Evolutionary conservation across 2,329 filamentous ascomycete genomes (phyloP).

Genomic region (Periconia macrospinosa): DNA sequence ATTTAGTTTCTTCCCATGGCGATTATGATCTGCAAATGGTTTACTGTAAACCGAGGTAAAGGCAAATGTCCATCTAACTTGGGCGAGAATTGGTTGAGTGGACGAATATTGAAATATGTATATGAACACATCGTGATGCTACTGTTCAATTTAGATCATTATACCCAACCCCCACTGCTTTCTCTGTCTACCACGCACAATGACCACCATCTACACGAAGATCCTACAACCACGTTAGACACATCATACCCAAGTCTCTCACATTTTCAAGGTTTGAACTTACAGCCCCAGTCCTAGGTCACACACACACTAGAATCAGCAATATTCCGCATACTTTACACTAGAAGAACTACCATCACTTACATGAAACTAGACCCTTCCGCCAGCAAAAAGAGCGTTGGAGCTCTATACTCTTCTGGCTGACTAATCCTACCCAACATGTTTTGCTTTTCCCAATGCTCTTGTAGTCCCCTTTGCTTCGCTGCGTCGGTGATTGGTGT

Average conservation of each 20-base stretch:
- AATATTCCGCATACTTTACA: neutral
- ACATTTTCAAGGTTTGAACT: neutral
- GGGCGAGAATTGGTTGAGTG: too few species aligned
- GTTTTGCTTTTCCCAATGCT: constrained; percentile 34
- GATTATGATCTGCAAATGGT: too few species aligned
- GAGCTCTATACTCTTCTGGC: constrained; percentile 24
- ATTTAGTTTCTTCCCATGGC: too few species aligned
- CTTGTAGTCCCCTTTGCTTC: constrained; percentile 31
- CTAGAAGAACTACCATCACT: neutral
- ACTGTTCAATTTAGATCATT: too few species aligned
- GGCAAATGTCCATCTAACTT: too few species aligned
- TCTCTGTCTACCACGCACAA: constrained; percentile 27
- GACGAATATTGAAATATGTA: too few species aligned
- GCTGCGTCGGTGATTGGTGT: constrained; percentile 43
- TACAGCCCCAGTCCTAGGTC: neutral
- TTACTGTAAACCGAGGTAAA: too few species aligned
- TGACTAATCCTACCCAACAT: constrained; percentile 41
- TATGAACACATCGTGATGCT: too few species aligned
- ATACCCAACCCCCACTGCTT: too few species aligned
- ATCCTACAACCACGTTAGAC: constrained; percentile 19
- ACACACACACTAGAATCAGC: neutral
- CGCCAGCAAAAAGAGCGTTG: constrained; percentile 33
- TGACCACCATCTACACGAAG: constrained; percentile 50
- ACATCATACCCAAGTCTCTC: neutral
- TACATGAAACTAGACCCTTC: constrained; percentile 63